Conservation (phyloP, 1,284 basidiomycete species). For the Cutaneotrichosporon cavernicola region DNA sequence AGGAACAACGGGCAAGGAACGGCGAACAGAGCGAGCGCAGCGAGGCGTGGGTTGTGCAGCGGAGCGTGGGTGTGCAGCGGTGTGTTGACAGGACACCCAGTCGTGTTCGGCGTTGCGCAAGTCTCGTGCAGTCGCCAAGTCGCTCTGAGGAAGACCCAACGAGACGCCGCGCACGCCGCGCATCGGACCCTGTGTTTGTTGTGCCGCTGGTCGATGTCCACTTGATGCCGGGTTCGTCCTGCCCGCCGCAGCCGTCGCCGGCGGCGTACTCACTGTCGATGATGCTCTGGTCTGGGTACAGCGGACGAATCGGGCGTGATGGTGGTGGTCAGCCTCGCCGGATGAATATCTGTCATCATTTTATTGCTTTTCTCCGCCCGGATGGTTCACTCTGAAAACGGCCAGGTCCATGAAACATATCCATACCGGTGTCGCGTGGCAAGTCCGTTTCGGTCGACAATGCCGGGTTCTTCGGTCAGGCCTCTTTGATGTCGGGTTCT, state of each 20-base stretch:
- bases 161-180: too few relatives aligned
- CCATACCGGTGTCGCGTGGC: neutral
- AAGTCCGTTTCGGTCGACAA: too few relatives aligned
- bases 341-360: neutral
- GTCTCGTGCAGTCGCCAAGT: neutral
- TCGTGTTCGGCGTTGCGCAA: neutral
- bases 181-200: too few relatives aligned
- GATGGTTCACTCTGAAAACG: neutral
- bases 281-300: neutral
- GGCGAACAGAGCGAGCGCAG: neutral
- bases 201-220: too few relatives aligned
- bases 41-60: neutral
- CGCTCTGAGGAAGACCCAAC: neutral
- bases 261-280: conserved; percentile 11
- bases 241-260: neutral
- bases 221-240: neutral
- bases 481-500: too few relatives aligned
- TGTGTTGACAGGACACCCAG: neutral
- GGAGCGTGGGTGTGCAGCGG: too few relatives aligned
- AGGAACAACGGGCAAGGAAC: neutral
- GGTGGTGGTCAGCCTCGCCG: conserved; percentile 6
- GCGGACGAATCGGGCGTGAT: conserved; percentile 13
- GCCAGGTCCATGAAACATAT: neutral
- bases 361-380: neutral
- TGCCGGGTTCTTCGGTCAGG: too few relatives aligned